phyloP scores from a whole-genome alignment of 352 stramenopile species.

The Phytophthora litchii region DNA sequence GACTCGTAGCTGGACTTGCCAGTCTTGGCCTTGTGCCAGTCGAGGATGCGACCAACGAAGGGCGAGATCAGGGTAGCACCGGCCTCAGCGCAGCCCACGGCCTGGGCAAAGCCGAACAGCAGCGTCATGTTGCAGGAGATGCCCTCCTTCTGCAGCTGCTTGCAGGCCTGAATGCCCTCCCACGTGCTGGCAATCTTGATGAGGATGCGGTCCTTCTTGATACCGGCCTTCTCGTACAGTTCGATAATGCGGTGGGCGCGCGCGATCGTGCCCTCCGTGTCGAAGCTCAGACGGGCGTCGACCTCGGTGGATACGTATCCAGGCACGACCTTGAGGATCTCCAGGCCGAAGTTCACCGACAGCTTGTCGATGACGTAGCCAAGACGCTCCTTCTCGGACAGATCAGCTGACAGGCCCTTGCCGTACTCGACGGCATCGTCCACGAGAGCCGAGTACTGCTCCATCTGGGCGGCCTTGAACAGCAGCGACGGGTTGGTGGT shows the following conservation, averaged over 20 bases:
- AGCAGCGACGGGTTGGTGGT: conserved; percentile 99
- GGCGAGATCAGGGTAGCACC: conserved; percentile 96
- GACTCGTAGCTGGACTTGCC: conserved; percentile 92
- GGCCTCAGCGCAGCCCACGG: conserved; percentile 94
- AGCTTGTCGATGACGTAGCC: conserved; percentile 97
- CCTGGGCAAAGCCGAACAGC: conserved; percentile 98
- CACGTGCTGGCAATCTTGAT: conserved; percentile 99
- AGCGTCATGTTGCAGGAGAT: conserved; percentile 99
- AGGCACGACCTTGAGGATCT: conserved; percentile 97
- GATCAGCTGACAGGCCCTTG: conserved; percentile 66
- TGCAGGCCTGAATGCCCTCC: conserved; percentile 97
- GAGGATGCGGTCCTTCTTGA: conserved; percentile 96
- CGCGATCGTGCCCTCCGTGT: conserved; percentile 93
- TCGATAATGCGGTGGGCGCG: conserved; percentile 95
- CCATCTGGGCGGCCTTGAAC: conserved; percentile 97
- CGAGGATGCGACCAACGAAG: conserved; percentile 96
- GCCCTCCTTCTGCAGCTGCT: conserved; percentile 95
- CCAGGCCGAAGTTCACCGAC: conserved; percentile 97
- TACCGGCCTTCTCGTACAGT: conserved; percentile 96
- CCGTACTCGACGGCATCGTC: conserved; percentile 95
- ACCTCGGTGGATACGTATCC: conserved; percentile 99
- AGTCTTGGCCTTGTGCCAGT: conserved; percentile 97
- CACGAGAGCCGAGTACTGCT: conserved; percentile 96
- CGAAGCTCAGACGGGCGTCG: conserved; percentile 96
- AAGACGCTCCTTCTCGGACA: conserved; percentile 88